Evolutionary conservation across 2,329 filamentous ascomycete species (phyloP), one percentile per base, ranked within the genome.

Genomic region (Colletotrichum lindemuthianum): DNA sequence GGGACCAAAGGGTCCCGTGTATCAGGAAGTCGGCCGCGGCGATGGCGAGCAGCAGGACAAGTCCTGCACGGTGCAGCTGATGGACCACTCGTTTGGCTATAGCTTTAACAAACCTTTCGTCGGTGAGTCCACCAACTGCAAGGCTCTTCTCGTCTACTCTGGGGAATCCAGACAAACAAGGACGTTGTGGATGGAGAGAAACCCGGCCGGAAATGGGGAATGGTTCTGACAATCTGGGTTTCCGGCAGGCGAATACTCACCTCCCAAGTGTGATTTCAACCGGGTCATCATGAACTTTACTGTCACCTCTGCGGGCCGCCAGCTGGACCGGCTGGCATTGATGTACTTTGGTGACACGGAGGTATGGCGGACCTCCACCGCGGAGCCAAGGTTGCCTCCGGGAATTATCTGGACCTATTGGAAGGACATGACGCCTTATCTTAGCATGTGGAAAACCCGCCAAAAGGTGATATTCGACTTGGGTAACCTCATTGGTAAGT

Each of bases 381-480:
- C 92, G 4, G 91, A 96, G 77, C 92, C 92, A 1, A 92, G 88
- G 0, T 69, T 71, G 4, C 70, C 78, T 5, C 83, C 83, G 24
- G 92, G 92, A 7, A 93, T 96, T 67, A 79, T 84, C 48, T 95
- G 91, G 90, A 88, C 85, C 1, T 93, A 92, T 72, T 79, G 89
- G 59, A 96, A 95, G 75, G 92, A 96, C 73, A 88, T 93, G 86
- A 91, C 90, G 2, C 82, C 85, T 57, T 94, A 89, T 72, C 78
- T 90, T 13, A 81, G 86, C 4, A 78, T 96, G 11, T 93, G 92
- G 86, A 87, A 85, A 67, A 70, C 82, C 51, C 83, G 86, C 1
- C 91, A 94, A 72, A 93, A 86, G 69, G 72, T 96, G 60, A 92
- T 95, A 48, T 94, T 96, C 70, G 92, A 96, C 71, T 82, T 95